Percentiles rank a stretch among this genome's conserved stretches.
Evolutionary conservation across 345 rosid species (phyloP).

Genomic region (Syzygium jambos): DNA sequence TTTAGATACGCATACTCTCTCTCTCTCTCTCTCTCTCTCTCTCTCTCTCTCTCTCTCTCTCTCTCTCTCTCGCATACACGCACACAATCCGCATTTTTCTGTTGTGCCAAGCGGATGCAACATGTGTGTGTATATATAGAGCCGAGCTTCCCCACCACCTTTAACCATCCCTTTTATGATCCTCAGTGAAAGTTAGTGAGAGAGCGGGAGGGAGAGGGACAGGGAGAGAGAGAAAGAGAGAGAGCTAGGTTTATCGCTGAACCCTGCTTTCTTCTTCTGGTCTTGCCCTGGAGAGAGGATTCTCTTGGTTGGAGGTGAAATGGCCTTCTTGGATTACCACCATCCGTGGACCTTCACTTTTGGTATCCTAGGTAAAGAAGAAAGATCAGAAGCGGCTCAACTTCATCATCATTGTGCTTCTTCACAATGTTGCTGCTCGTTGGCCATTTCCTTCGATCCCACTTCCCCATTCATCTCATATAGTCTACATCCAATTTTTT

Average conservation of each 20-base stretch:
- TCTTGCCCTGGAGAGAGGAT: background rate
- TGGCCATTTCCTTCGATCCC: background rate
- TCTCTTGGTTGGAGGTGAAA: background rate
- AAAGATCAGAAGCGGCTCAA: background rate
- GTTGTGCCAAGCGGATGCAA: background rate
- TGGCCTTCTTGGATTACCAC: slow-evolving; percentile 26
- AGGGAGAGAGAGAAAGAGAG: slow-evolving; percentile 7
- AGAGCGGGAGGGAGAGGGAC: slow-evolving; percentile 1
- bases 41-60: background rate
- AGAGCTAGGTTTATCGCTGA: slow-evolving; percentile 17
- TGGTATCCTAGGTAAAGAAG: slow-evolving; percentile 60
- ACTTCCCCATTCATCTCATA: background rate
- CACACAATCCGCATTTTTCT: background rate
- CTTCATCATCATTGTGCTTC: background rate
- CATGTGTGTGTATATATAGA: slow-evolving; percentile 15
- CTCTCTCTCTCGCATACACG: background rate
- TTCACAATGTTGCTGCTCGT: background rate
- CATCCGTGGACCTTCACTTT: slow-evolving; percentile 33
- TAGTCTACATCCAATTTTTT: background rate
- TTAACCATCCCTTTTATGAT: slow-evolving; percentile 1
- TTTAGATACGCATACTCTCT: slow-evolving; percentile 30
- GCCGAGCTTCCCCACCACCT: slow-evolving; percentile 5
- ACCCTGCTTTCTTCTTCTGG: slow-evolving; percentile 4
- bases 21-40: background rate
- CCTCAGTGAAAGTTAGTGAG: background rate